Conservation (phyloP, 208 protist species). For the Sergeia podlipaevii region DNA sequence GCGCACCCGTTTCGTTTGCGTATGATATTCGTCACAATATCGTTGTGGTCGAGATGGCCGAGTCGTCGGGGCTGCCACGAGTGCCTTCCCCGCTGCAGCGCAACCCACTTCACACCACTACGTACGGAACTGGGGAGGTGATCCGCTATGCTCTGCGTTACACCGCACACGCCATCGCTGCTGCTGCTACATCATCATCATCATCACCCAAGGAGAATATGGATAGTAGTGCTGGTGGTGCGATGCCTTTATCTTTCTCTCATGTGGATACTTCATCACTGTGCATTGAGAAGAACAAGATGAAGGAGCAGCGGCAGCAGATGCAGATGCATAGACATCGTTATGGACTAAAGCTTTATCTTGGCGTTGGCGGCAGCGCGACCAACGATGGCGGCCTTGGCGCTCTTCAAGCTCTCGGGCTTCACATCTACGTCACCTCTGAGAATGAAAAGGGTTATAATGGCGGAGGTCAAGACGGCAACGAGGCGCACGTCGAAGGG, state of each 20-base stretch:
- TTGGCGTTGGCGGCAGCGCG: conserved; percentile 78
- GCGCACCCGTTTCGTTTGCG: conserved; percentile 40
- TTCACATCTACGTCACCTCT: conserved; percentile 36
- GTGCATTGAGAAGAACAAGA: not conserved
- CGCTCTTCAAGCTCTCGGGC: conserved; percentile 69
- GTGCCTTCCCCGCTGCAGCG: conserved; percentile 27
- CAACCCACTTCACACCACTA: conserved; percentile 55
- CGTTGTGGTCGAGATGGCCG: conserved; percentile 77
- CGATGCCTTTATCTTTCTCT: no score
- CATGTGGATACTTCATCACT: no score
- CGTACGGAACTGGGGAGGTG: conserved; percentile 70
- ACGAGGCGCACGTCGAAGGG: not conserved
- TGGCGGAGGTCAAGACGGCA: not conserved
- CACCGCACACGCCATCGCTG: conserved; percentile 14
- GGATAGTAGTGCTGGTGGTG: no score
- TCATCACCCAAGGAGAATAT: no score
- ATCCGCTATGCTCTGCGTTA: conserved; percentile 52
- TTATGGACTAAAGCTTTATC: conserved; percentile 33
- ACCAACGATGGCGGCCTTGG: conserved; percentile 85
- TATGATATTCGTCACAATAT: conserved; percentile 33
- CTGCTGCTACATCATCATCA: not conserved
- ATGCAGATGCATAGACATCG: no score
- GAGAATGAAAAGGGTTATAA: not conserved
- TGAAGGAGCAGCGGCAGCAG: not conserved
- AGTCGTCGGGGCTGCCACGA: conserved; percentile 57